Base-by-base conservation (phyloP, 169 alveolate species). In the Plasmodium inui region DNA sequence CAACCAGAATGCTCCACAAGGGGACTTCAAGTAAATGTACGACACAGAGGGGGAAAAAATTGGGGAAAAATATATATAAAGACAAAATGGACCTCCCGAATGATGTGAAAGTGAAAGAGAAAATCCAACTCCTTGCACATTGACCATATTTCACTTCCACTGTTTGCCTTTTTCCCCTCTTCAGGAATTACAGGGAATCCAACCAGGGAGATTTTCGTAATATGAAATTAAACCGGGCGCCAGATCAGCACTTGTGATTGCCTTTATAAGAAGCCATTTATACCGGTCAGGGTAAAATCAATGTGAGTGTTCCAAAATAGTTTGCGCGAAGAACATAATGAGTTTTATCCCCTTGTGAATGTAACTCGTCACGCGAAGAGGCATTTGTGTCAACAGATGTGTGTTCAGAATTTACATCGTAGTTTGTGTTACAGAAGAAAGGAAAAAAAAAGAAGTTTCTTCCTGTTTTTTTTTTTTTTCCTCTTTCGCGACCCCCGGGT, bases 161-260 rank as follows among this genome's bases (percentile, higher is more conserved):
- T 32, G 26, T 82, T 26, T 22, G 6, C 70, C 46, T 17, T 34
- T 82, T 3, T 26, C 76, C 76, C 28, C 44, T 61, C 44, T 44
- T 6, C 74, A 71, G 92, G 55, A 83, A 83, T 67, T 83, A 83
- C 76, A 83, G 41, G 26, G 83, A 70, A 83, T 0, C 50, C 26
- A 83, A 71, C 82, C 53, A 83, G 37, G 83, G 92, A 44, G 70
- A 70, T 83, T 83, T 83, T 83, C 82, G 71, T 32, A 41, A 83
- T 71, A 70, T 83, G 41, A 83, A 70, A 41, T 61, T 70, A 55
- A 57, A 30, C 70, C 61, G 79, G 79, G 71, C n/a, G 55, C 44
- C 80, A 3, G 89, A 82, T 82, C 78, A 82, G 41, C 22, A 22
- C 30, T 3, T 41, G 19, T 82, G 8, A 82, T 12, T 53, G 55